Conservation (phyloP, 495 filamentous ascomycete species). For the Lasiosphaeris hirsuta region DNA sequence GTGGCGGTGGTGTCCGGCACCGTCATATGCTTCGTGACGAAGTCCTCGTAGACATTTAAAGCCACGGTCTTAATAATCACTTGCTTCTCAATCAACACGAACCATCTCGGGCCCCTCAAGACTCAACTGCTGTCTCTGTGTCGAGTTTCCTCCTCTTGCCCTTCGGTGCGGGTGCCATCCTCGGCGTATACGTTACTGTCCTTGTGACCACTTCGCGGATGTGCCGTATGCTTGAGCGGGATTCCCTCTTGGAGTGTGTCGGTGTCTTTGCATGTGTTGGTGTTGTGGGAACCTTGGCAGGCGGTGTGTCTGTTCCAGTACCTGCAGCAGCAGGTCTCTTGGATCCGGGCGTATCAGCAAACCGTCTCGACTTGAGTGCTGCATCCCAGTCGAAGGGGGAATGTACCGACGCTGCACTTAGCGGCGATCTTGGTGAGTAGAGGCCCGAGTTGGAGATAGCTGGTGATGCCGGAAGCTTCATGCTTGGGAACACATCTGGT, state of each 20-base stretch:
- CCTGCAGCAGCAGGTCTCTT: constrained; percentile 28
- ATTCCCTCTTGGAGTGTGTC: constrained; percentile 37
- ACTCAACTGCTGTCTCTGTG: constrained; percentile 34
- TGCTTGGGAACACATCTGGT: constrained; percentile 43
- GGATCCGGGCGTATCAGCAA: constrained; percentile 33
- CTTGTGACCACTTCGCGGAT: constrained; percentile 70
- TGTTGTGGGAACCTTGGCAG: constrained; percentile 7
- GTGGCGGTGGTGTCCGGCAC: constrained; percentile 23
- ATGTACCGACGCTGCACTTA: constrained; percentile 52
- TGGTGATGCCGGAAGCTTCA: constrained; percentile 61
- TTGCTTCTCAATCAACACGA: background rate
- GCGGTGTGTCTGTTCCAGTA: constrained; percentile 28
- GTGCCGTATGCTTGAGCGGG: constrained; percentile 49
- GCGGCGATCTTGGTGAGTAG: constrained; percentile 43
- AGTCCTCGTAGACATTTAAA: constrained; percentile 5
- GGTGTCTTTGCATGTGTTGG: background rate
- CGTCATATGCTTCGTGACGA: constrained; percentile 8
- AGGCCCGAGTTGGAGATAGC: constrained; percentile 47
- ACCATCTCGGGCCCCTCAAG: constrained; percentile 13
- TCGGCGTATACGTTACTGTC: constrained; percentile 70
- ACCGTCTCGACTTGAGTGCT: constrained; percentile 51
- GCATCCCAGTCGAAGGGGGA: constrained; percentile 62
- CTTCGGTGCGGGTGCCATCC: constrained; percentile 68
- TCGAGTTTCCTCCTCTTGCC: constrained; percentile 72
- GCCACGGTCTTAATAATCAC: background rate